Percentiles rank a stretch among this genome's conserved stretches.
Evolutionary conservation across 306 rosid species (phyloP).

Genomic region (Crotalaria pallida): DNA sequence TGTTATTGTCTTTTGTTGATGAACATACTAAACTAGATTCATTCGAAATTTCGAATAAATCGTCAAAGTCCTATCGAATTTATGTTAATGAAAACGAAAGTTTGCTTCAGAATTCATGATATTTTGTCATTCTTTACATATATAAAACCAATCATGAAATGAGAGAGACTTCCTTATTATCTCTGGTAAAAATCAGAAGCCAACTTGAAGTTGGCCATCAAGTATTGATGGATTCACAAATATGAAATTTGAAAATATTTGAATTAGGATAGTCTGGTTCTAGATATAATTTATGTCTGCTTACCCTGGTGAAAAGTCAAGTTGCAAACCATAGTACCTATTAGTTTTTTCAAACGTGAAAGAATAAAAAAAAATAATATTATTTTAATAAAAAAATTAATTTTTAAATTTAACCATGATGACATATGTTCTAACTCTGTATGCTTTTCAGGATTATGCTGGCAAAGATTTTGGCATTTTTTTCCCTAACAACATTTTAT

Average conservation of each 20-base stretch:
- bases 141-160: slow-evolving; percentile 6
- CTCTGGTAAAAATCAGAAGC: not conserved
- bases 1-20: not conserved
- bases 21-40: slow-evolving; percentile 7
- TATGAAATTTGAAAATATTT: not conserved
- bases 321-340: not conserved
- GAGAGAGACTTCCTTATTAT: not conserved
- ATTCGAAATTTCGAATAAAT: not conserved
- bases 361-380: not conserved
- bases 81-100: not conserved
- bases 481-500: not conserved
- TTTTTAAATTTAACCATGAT: not conserved
- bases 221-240: not conserved
- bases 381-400: not conserved
- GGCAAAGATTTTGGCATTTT: not conserved
- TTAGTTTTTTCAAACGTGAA: not conserved
- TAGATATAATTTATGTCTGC: not conserved
- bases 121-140: not conserved
- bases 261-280: slow-evolving; percentile 8
- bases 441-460: not conserved
- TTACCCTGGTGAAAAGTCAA: not conserved
- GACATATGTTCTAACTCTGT: not conserved
- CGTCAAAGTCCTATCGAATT: not conserved
- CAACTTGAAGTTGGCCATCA: slow-evolving; percentile 12
- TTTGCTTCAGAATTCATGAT: not conserved